Percentiles rank a stretch among this genome's conserved stretches.
phyloP scores from a whole-genome alignment of 768 basidiomycete species.

The Suillus spraguei region DNA sequence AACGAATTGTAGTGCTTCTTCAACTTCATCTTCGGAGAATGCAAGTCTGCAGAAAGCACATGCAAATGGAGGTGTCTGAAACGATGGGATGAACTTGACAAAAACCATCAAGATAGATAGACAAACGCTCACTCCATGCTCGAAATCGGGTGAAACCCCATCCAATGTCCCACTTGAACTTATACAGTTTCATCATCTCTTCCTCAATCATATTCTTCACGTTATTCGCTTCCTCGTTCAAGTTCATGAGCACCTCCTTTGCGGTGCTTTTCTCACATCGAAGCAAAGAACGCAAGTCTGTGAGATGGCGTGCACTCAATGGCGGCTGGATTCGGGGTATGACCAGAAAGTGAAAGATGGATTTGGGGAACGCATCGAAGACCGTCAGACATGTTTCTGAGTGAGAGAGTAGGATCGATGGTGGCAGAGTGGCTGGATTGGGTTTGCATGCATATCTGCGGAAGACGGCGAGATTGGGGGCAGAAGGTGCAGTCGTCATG shows the following conservation, averaged over 20 bases:
- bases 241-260: slow-evolving; percentile 49
- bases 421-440: slow-evolving; percentile 56
- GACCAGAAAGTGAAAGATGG: slow-evolving; percentile 85
- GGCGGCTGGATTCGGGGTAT: slow-evolving; percentile 57
- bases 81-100: not conserved
- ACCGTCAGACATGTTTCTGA: slow-evolving; percentile 62
- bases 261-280: slow-evolving; percentile 55
- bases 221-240: slow-evolving; percentile 59
- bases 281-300: slow-evolving; percentile 58
- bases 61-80: slow-evolving; percentile 83
- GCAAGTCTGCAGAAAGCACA: slow-evolving; percentile 79
- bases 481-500: not conserved
- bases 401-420: slow-evolving; percentile 62
- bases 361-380: slow-evolving; percentile 80
- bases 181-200: slow-evolving; percentile 76
- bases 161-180: slow-evolving; percentile 79
- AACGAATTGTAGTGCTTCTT: slow-evolving; percentile 96
- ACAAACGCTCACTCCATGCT: slow-evolving; percentile 80
- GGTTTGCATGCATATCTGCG: slow-evolving; percentile 57
- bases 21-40: slow-evolving; percentile 68
- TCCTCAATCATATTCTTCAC: slow-evolving; percentile 65
- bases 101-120: not conserved
- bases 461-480: slow-evolving; percentile 53
- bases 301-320: slow-evolving; percentile 41
- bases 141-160: slow-evolving; percentile 83